Conservation (phyloP, 2,329 filamentous ascomycete species). For the Colletotrichum ledebouriae region DNA sequence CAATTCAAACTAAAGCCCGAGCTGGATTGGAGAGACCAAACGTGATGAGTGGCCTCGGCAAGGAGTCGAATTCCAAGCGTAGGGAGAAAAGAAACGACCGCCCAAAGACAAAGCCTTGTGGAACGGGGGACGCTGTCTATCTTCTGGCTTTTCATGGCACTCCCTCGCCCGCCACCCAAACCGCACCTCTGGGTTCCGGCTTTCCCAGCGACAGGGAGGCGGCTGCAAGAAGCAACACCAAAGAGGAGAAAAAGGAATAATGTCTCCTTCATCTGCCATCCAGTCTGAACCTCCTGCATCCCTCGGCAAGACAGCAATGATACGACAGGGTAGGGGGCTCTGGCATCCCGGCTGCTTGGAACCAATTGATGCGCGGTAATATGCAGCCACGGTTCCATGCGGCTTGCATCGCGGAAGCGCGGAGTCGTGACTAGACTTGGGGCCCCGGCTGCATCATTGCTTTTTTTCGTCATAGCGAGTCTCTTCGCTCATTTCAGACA, state of each 20-base stretch:
- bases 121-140: conserved; percentile 3
- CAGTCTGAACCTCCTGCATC: conserved; percentile 27
- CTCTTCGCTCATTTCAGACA: not conserved
- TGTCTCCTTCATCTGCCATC: conserved; percentile 23
- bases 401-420: conserved; percentile 25
- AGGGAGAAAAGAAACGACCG: conserved; percentile 26
- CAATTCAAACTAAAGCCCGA: not conserved
- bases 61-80: not conserved
- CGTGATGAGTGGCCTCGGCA: not conserved
- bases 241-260: conserved; percentile 14
- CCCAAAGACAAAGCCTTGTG: conserved; percentile 7
- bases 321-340: conserved; percentile 17
- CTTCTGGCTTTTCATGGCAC: conserved; percentile 3
- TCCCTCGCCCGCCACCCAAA: conserved; percentile 20
- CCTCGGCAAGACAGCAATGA: conserved; percentile 33
- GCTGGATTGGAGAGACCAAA: not conserved
- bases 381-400: conserved; percentile 18
- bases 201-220: conserved; percentile 23
- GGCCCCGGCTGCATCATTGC: conserved; percentile 17
- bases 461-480: conserved; percentile 21
- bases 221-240: conserved; percentile 11
- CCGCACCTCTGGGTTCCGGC: conserved; percentile 33
- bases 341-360: conserved; percentile 23
- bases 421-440: conserved; percentile 16
- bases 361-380: conserved; percentile 25